Percentiles rank a stretch among this genome's conserved stretches.
These are phyloP conservation scores for Chytriomyces confervae DNA, from an alignment of 192 early-diverging fungal species.

Conservation along the genomic window DNA sequence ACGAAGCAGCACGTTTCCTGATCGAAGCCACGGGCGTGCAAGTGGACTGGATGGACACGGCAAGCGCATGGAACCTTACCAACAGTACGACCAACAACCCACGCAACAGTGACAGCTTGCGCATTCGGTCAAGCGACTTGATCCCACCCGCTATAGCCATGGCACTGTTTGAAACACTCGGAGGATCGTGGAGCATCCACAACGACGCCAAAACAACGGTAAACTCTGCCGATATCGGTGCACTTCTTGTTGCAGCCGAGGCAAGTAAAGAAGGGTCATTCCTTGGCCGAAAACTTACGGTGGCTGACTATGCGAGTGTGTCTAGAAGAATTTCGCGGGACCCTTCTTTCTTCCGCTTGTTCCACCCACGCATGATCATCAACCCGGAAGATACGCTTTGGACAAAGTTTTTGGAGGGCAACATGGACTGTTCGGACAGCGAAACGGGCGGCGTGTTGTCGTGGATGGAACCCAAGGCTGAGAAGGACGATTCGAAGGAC, in stretches of 20 bases:
- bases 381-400: slow-evolving; percentile 32
- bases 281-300: not conserved
- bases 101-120: not conserved
- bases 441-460: slow-evolving; percentile 6
- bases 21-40: slow-evolving; percentile 11
- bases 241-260: slow-evolving; percentile 28
- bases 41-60: slow-evolving; percentile 31
- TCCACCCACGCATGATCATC: slow-evolving; percentile 29
- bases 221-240: slow-evolving; percentile 15
- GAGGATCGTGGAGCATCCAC: slow-evolving; percentile 16
- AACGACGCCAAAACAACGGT: not conserved
- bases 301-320: slow-evolving; percentile 18
- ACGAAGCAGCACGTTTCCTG: slow-evolving; percentile 15
- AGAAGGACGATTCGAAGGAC: not conserved
- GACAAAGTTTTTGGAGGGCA: slow-evolving; percentile 32
- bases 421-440: slow-evolving; percentile 13
- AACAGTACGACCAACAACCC: not conserved
- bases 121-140: slow-evolving; percentile 1
- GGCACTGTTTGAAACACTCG: slow-evolving; percentile 31
- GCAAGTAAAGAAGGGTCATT: not conserved
- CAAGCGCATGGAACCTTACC: slow-evolving; percentile 3
- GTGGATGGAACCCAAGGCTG: slow-evolving; percentile 26
- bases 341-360: slow-evolving; percentile 4
- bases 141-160: slow-evolving; percentile 31
- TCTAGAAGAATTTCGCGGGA: slow-evolving; percentile 15